These are phyloP conservation scores for Plantago elongata DNA, from an alignment of 257 asterid species.

Conservation along the genomic window DNA sequence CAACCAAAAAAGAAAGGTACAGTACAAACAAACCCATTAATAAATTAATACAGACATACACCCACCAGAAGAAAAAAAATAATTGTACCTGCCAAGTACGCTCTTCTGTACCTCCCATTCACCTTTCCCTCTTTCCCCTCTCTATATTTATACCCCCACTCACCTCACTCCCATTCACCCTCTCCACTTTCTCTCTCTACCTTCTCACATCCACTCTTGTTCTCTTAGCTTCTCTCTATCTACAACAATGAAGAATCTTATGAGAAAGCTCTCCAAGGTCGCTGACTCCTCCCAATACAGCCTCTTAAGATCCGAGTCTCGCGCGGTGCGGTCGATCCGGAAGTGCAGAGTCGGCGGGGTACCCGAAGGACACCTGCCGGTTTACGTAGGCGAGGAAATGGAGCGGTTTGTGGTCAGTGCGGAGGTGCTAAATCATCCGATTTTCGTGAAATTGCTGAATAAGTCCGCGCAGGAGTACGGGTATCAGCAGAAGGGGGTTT, in stretches of 20 bases:
- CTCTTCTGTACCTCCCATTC: constrained; percentile 37
- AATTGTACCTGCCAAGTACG: constrained; percentile 58
- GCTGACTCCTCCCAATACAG: constrained; percentile 43
- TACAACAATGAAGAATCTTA: constrained; percentile 43
- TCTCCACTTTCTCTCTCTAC: constrained; percentile 19
- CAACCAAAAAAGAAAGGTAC: too few relatives aligned
- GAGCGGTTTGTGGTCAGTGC: constrained; percentile 57
- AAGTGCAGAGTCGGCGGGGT: constrained; percentile 21
- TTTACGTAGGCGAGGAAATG: constrained; percentile 60
- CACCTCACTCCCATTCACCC: background rate
- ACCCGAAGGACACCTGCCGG: constrained; percentile 61
- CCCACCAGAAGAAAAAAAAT: constrained; percentile 20
- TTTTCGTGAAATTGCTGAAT: constrained; percentile 39
- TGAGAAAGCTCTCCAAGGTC: constrained; percentile 43
- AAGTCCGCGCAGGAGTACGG: constrained; percentile 56
- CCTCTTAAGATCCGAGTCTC: constrained; percentile 13
- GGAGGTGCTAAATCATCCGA: constrained; percentile 42
- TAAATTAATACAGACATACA: background rate
- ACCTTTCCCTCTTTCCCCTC: background rate
- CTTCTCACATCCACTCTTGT: background rate
- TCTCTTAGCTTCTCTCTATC: background rate
- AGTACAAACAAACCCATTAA: too few relatives aligned
- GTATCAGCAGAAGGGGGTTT: constrained; percentile 48
- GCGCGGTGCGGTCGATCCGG: constrained; percentile 15
- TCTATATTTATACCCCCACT: constrained; percentile 11